These are phyloP conservation scores for Urtica urens DNA, from an alignment of 306 rosid species.

Conservation along the genomic window DNA sequence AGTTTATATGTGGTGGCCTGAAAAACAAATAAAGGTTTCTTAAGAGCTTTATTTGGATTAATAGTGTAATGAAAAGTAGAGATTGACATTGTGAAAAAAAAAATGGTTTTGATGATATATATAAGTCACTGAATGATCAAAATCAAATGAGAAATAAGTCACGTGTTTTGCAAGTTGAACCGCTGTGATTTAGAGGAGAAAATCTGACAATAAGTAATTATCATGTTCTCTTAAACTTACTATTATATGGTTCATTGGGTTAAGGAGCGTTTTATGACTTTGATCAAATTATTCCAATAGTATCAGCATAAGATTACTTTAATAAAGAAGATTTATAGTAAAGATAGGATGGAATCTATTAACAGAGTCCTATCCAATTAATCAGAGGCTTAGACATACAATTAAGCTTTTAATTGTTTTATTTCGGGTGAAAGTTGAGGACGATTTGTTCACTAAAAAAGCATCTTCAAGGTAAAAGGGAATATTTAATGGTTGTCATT, in stretches of 20 bases:
- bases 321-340: background rate
- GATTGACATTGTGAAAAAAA: conserved; percentile 3
- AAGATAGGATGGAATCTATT: background rate
- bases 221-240: no score
- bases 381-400: background rate
- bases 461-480: no score
- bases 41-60: conserved; percentile 25
- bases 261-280: background rate
- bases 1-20: conserved; percentile 16
- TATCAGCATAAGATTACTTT: background rate
- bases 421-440: background rate
- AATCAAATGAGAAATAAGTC: no score
- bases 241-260: conserved; percentile 3
- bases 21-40: conserved; percentile 30
- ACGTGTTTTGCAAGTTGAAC: no score
- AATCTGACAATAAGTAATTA: no score
- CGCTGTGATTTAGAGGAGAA: no score
- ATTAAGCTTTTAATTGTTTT: no score
- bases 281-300: conserved; percentile 7
- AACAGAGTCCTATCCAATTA: background rate
- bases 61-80: conserved; percentile 26
- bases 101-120: no score
- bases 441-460: no score
- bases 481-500: no score
- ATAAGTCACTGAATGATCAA: no score